Conservation (phyloP, 306 rosid species). For the apple (Malus domestica) region DNA sequence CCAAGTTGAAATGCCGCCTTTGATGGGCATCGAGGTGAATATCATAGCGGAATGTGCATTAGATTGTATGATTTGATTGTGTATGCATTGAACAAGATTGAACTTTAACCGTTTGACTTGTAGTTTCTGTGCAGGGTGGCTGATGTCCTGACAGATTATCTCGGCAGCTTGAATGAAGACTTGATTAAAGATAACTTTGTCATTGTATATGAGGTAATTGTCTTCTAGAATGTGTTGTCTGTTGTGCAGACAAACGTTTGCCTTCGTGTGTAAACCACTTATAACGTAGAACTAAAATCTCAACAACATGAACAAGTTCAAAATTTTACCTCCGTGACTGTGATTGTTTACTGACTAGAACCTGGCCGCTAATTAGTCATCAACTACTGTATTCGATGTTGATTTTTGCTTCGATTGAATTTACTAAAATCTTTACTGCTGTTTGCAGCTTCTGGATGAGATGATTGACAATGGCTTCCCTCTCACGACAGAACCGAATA, state of each 20-base stretch:
- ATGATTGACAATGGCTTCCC: conserved; percentile 99
- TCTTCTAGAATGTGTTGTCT: background rate
- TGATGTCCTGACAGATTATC: conserved; percentile 79
- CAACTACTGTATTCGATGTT: background rate
- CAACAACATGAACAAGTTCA: background rate
- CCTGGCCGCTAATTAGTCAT: background rate
- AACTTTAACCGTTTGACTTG: conserved; percentile 32
- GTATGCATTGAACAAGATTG: background rate
- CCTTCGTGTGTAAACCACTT: background rate
- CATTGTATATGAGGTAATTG: conserved; percentile 75
- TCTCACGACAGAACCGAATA: conserved; percentile 83
- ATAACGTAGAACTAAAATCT: background rate
- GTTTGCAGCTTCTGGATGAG: conserved; percentile 84
- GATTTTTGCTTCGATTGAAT: background rate
- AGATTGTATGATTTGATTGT: background rate
- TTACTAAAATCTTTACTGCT: conserved; percentile 11
- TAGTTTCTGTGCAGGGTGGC: conserved; percentile 98
- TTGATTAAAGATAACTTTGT: conserved; percentile 78
- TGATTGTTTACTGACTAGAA: background rate
- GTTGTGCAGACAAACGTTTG: background rate
- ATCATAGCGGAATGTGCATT: background rate
- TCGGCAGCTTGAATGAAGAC: conserved; percentile 88
- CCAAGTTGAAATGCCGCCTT: conserved; percentile 96
- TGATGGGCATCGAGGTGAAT: conserved; percentile 90
- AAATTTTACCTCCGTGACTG: background rate